Conservation (phyloP, 306 rosid species). For the Betula pendula region DNA sequence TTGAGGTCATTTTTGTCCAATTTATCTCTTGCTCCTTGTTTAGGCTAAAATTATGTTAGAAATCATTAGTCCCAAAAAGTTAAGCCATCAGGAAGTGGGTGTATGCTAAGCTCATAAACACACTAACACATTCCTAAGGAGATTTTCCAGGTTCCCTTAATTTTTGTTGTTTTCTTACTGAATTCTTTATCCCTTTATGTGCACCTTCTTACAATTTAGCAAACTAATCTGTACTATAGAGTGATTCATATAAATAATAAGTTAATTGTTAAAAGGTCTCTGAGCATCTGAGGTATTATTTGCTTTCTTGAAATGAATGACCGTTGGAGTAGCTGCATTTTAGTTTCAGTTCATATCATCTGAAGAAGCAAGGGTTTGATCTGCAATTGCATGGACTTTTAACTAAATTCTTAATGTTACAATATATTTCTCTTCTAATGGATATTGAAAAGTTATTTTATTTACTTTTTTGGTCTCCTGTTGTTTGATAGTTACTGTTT, state of each 20-base stretch:
- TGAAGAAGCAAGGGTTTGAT: background rate
- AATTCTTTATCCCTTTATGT: background rate
- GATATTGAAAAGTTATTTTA: background rate
- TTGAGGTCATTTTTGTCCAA: background rate
- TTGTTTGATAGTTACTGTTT: slow-evolving; percentile 16
- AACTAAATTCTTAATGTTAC: background rate
- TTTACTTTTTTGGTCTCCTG: background rate
- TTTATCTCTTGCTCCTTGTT: background rate
- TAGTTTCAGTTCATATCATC: background rate
- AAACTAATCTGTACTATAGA: background rate
- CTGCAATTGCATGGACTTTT: slow-evolving; percentile 5
- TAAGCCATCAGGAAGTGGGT: background rate
- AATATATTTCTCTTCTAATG: background rate
- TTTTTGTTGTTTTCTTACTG: background rate
- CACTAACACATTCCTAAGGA: background rate
- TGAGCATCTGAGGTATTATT: background rate
- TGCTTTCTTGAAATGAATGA: background rate
- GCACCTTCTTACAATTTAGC: background rate
- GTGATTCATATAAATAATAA: background rate
- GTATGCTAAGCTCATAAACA: background rate
- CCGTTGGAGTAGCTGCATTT: background rate
- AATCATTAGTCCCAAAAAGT: background rate
- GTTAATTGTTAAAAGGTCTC: background rate
- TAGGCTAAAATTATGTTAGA: background rate
- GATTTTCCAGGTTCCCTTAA: background rate